Conservation (phyloP, 2,329 filamentous ascomycete species). For the Diaporthe sp. region DNA sequence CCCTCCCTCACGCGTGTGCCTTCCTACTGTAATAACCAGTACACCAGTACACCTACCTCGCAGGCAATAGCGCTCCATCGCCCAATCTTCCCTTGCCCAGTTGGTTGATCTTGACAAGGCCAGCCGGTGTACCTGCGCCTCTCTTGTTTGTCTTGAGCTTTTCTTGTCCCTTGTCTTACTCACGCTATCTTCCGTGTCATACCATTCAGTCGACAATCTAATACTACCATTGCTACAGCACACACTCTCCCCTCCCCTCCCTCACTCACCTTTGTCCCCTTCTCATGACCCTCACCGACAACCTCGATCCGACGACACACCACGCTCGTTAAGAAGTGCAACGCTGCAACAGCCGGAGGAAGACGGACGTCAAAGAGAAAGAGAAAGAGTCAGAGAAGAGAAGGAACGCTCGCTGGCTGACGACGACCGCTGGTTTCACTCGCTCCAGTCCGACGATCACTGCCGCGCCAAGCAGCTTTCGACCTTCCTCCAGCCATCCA, state of each 20-base stretch:
- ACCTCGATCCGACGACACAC: neutral
- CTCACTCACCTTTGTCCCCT: neutral
- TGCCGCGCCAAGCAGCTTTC: constrained; percentile 24
- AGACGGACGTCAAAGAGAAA: neutral
- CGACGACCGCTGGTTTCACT: constrained; percentile 12
- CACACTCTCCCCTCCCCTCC: too few species aligned
- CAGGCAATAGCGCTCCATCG: constrained; percentile 18
- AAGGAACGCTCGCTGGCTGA: constrained; percentile 14
- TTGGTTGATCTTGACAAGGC: neutral
- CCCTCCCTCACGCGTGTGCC: neutral
- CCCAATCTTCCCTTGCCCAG: constrained; percentile 3
- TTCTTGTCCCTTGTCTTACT: constrained; percentile 9
- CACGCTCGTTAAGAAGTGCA: constrained; percentile 23
- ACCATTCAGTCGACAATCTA: neutral
- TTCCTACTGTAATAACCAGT: too few species aligned
- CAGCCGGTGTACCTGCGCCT: neutral
- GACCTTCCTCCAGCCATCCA: constrained; percentile 21
- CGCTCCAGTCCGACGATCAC: constrained; percentile 24
- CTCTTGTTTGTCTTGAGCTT: constrained; percentile 19
- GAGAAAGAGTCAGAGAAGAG: neutral
- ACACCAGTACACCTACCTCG: neutral
- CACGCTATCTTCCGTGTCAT: neutral
- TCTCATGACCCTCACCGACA: neutral
- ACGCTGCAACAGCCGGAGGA: neutral
- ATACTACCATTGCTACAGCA: too few species aligned